Percentiles rank a stretch among this genome's conserved stretches.
Evolutionary conservation across 176 grass and related monocot genomes (phyloP).

Genomic region (Aegilops speltoides): DNA sequence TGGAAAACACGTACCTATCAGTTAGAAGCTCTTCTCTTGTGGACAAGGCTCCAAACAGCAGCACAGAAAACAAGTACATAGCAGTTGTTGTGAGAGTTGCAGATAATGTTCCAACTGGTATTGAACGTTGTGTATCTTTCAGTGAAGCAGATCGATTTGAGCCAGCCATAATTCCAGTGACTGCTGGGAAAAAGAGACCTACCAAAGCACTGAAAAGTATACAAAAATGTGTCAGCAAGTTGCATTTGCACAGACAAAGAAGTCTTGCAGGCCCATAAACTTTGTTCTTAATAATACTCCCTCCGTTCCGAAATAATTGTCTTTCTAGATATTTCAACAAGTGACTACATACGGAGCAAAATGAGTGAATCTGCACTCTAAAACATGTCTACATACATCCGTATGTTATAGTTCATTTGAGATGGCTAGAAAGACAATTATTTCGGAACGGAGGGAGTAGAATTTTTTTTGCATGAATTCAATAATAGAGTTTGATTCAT

Average conservation of each 20-base stretch:
- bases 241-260: slow-evolving; percentile 10
- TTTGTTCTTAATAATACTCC: neutral
- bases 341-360: too few species aligned
- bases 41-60: slow-evolving; percentile 90
- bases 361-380: too few species aligned
- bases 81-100: slow-evolving; percentile 83
- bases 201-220: slow-evolving; percentile 83
- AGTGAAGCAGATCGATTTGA: slow-evolving; percentile 95
- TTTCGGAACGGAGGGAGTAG: too few species aligned
- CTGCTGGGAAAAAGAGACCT: slow-evolving; percentile 95
- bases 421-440: too few species aligned
- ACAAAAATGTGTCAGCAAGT: slow-evolving; percentile 31
- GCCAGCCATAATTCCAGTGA: slow-evolving; percentile 99
- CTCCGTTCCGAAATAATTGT: too few species aligned
- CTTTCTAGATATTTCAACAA: too few species aligned
- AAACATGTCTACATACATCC: too few species aligned
- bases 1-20: slow-evolving; percentile 62
- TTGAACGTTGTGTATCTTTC: slow-evolving; percentile 97
- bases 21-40: slow-evolving; percentile 95
- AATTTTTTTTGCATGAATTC: neutral
- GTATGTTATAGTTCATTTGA: too few species aligned
- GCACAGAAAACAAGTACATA: slow-evolving; percentile 82
- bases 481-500: neutral
- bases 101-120: slow-evolving; percentile 88
- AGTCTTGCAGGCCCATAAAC: neutral